phyloP scores from a whole-genome alignment of 352 stramenopile genomes.

The Pilasporangium apinafurcum region DNA sequence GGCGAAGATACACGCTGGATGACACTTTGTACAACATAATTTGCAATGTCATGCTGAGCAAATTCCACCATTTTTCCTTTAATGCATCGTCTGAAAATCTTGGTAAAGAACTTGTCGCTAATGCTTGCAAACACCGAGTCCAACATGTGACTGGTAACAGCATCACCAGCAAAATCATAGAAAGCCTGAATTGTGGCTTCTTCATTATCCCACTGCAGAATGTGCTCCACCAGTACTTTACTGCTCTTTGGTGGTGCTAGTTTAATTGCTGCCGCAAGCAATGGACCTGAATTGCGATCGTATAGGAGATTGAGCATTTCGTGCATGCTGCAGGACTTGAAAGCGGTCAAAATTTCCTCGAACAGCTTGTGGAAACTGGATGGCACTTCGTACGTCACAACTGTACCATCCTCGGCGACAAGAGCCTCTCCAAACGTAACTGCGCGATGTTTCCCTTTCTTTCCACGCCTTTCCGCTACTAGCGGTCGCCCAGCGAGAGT shows the following conservation, averaged over 20 bases:
- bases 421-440: slow-evolving; percentile 48
- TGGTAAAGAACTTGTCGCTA: slow-evolving; percentile 62
- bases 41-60: slow-evolving; percentile 63
- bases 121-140: slow-evolving; percentile 53
- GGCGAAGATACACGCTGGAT: slow-evolving; percentile 43
- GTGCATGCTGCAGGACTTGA: slow-evolving; percentile 29
- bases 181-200: slow-evolving; percentile 38
- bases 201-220: slow-evolving; percentile 71
- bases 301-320: slow-evolving; percentile 62
- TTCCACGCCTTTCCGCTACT: slow-evolving; percentile 69
- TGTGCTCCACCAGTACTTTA: slow-evolving; percentile 44
- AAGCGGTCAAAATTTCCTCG: slow-evolving; percentile 40
- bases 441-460: slow-evolving; percentile 74
- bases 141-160: slow-evolving; percentile 73
- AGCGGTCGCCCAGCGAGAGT: slow-evolving; percentile 59
- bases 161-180: slow-evolving; percentile 62
- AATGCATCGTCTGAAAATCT: slow-evolving; percentile 61
- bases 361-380: slow-evolving; percentile 52
- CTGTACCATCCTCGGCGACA: slow-evolving; percentile 22
- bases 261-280: slow-evolving; percentile 59
- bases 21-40: slow-evolving; percentile 78
- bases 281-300: slow-evolving; percentile 65
- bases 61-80: slow-evolving; percentile 61
- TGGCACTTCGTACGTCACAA: slow-evolving; percentile 39
- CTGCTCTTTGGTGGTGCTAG: slow-evolving; percentile 40